Base-by-base conservation (phyloP, 2,329 filamentous ascomycete species). In the Teratosphaeria zuluensis region DNA sequence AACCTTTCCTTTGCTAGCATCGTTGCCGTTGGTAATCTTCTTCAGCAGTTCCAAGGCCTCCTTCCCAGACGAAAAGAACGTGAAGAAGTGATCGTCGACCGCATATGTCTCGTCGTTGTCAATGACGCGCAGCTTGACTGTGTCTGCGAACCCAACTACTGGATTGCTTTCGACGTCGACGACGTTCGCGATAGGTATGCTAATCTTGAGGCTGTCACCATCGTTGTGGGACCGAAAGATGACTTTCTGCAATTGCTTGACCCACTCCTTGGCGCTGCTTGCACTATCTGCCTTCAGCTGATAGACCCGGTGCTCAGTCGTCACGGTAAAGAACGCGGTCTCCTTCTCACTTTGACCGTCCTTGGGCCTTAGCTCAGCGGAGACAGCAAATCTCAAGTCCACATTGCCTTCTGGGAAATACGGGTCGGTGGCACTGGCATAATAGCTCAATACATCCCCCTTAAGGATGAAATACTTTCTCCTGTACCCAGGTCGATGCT, bases 81-180 rank as follows among this genome's bases (percentile, higher is more conserved):
- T 94, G 73, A 99, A 97, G 72, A 95, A 97, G 72, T 97, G 96
- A 85, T 99, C 94, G 68, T 99, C 94, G 63, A 97, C 89, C 2
- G 92, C 92, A 74, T 89, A 97, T 0, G 90, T 95, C 73, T 96
- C 92, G 63, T 94, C 90, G 63, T 91, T 95, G 69, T 96, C 92
- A 58, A 97, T 86, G 51, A 96, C 90, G 42, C 90, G 84, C 62
- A 99, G 86, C 74, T 95, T 96, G 76, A 95, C 88, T 0, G 94
- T 97, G 62, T 96, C 90, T 24, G 91, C 90, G 72, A 95, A 91
- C 63, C 95, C 90, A 58, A 95, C 82, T 76, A 96, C 90, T 58
- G 90, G 87, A 54, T 87, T 94, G 64, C 96, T 89, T 72, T 97
- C 94, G 53, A 97, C 85, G 66, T 97, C 92, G 59, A 97, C 85